phyloP scores from a whole-genome alignment of 352 stramenopile genomes.

The Phytophthora cactorum region DNA sequence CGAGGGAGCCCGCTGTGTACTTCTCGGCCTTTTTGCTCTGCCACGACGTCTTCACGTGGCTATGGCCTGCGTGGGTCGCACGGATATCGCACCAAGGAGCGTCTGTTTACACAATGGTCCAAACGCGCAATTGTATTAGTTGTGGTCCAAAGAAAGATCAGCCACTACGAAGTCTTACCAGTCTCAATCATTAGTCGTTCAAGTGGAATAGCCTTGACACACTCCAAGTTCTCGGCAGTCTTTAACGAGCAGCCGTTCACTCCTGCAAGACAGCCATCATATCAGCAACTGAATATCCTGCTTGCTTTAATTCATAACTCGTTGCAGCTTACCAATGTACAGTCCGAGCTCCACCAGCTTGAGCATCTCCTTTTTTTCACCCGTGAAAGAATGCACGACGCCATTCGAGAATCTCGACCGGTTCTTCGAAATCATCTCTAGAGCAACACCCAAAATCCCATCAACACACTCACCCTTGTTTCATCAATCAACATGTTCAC shows the following conservation, averaged over 20 bases:
- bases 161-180: slow-evolving; percentile 37
- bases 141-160: background rate
- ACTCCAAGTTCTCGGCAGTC: slow-evolving; percentile 93
- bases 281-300: background rate
- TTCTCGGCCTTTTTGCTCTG: slow-evolving; percentile 94
- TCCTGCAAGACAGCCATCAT: slow-evolving; percentile 31
- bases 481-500: background rate
- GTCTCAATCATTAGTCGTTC: slow-evolving; percentile 96
- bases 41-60: slow-evolving; percentile 91
- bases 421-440: slow-evolving; percentile 77
- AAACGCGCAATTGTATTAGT: background rate
- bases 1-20: slow-evolving; percentile 78
- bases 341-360: slow-evolving; percentile 93
- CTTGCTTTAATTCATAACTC: background rate
- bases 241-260: slow-evolving; percentile 98
- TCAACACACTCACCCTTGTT: background rate
- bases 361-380: slow-evolving; percentile 90
- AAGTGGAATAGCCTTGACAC: slow-evolving; percentile 91
- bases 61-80: slow-evolving; percentile 91
- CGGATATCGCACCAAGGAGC: slow-evolving; percentile 97
- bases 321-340: slow-evolving; percentile 88
- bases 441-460: slow-evolving; percentile 2
- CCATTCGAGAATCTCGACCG: slow-evolving; percentile 78
- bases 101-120: slow-evolving; percentile 55
- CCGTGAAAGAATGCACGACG: slow-evolving; percentile 98